Percentiles rank a stretch among this genome's conserved stretches.
Evolutionary conservation across 768 basidiomycete genomes (phyloP).

Genomic region (Myochromella boudieri): DNA sequence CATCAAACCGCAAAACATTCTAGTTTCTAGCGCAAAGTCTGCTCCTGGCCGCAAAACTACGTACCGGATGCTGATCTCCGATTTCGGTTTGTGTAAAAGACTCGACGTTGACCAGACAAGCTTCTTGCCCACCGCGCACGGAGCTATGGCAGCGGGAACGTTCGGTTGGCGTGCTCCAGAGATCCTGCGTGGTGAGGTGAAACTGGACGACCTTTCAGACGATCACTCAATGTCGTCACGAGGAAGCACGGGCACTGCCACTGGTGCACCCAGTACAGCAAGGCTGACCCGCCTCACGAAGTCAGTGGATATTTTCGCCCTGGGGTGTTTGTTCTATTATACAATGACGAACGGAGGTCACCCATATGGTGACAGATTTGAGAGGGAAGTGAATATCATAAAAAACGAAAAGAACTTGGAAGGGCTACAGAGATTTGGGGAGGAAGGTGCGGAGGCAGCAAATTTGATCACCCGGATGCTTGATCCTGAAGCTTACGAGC

Average conservation of each 20-base stretch:
- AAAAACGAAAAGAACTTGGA: constrained; percentile 74
- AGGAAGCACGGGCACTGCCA: constrained; percentile 59
- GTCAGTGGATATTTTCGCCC: constrained; percentile 93
- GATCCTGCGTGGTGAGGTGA: constrained; percentile 91
- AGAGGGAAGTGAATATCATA: constrained; percentile 92
- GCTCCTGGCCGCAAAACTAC: constrained; percentile 35
- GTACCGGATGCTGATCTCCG: constrained; percentile 89
- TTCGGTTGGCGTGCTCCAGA: constrained; percentile 98
- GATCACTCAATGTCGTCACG: constrained; percentile 68
- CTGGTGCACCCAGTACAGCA: constrained; percentile 35
- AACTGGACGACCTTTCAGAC: constrained; percentile 75
- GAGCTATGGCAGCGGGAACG: constrained; percentile 87
- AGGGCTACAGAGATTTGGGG: constrained; percentile 77
- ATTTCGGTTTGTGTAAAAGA: constrained; percentile 96
- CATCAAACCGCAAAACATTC: constrained; percentile 98
- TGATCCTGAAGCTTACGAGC: constrained; percentile 64
- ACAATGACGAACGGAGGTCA: constrained; percentile 87
- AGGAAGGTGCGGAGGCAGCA: constrained; percentile 90
- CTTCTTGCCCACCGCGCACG: constrained; percentile 90
- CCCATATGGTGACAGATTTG: constrained; percentile 92
- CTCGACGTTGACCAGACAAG: constrained; percentile 95
- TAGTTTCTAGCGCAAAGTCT: constrained; percentile 73
- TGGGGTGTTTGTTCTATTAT: constrained; percentile 96
- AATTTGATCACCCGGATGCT: constrained; percentile 82
- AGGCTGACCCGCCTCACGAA: constrained; percentile 81